These are phyloP conservation scores for Colletotrichum musae DNA, from an alignment of 2,329 filamentous ascomycete genomes.

Conservation along the genomic window DNA sequence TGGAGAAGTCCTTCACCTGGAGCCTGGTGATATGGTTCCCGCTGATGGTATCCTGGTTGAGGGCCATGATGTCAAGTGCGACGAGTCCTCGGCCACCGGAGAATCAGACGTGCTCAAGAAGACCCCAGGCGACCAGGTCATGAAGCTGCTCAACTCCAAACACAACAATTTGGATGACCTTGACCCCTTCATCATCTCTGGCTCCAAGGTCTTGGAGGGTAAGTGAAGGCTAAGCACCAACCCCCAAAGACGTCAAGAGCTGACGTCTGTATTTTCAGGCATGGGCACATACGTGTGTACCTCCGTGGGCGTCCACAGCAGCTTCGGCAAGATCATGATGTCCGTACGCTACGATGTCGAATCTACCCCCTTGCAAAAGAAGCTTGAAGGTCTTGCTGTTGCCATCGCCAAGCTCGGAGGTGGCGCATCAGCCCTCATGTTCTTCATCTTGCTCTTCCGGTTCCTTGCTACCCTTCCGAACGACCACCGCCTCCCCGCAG, in stretches of 20 bases:
- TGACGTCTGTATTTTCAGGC: not conserved
- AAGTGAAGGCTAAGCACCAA: conserved; percentile 38
- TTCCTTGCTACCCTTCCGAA: conserved; percentile 73
- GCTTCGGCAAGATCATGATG: conserved; percentile 69
- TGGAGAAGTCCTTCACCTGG: conserved; percentile 71
- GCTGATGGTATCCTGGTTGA: conserved; percentile 79
- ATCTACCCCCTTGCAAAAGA: conserved; percentile 68
- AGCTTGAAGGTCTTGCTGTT: conserved; percentile 60
- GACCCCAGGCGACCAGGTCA: conserved; percentile 70
- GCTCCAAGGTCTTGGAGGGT: conserved; percentile 56
- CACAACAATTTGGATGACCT: conserved; percentile 55
- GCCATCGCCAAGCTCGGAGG: conserved; percentile 64
- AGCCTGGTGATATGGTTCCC: conserved; percentile 78
- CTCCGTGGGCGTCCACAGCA: conserved; percentile 67
- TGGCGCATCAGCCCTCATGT: conserved; percentile 77
- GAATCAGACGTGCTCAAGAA: conserved; percentile 82
- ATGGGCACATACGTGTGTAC: conserved; percentile 69
- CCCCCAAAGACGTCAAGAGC: conserved; percentile 41
- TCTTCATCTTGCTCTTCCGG: conserved; percentile 83
- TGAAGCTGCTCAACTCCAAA: conserved; percentile 56
- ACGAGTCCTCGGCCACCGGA: conserved; percentile 81
- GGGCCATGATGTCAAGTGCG: conserved; percentile 69
- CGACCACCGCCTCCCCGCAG: conserved; percentile 67
- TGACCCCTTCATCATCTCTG: conserved; percentile 76
- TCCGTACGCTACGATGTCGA: conserved; percentile 65